A percentile compares a stretch with the other conserved stretches of the same genome.
These are phyloP conservation scores for Herpetomonas samuelpessoai DNA, from an alignment of 208 protist genomes.

Conservation along the genomic window DNA sequence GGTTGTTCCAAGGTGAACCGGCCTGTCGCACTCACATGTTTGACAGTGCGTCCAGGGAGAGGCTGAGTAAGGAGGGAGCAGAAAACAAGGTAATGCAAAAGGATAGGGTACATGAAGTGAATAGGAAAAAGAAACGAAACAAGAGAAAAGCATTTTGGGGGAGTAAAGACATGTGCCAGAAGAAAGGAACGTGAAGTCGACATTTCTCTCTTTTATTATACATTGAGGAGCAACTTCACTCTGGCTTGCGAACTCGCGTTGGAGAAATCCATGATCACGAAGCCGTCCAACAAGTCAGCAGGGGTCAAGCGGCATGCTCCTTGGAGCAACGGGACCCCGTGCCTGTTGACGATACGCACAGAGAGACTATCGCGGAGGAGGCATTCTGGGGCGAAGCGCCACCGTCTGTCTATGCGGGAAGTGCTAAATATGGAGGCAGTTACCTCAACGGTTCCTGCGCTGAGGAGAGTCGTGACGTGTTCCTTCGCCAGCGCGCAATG, in stretches of 20 bases:
- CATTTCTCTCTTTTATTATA: neutral
- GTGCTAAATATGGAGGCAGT: neutral
- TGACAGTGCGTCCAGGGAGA: too few species aligned
- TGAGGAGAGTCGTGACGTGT: neutral
- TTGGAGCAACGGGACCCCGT: neutral
- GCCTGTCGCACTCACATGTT: too few species aligned
- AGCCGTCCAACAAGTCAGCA: neutral
- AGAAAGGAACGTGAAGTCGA: neutral
- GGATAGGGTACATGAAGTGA: too few species aligned
- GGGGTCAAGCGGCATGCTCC: neutral
- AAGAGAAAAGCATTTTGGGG: neutral
- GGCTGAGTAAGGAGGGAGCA: too few species aligned
- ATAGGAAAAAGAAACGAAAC: neutral
- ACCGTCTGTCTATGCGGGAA: neutral
- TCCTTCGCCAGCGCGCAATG: neutral
- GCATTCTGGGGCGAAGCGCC: neutral
- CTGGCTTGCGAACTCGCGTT: neutral
- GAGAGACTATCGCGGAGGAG: neutral
- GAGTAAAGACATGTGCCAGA: neutral
- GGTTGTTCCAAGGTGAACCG: too few species aligned
- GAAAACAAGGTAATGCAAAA: too few species aligned
- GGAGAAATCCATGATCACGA: neutral
- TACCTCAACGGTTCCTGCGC: neutral
- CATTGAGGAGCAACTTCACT: neutral
- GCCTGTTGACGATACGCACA: neutral